phyloP scores from a whole-genome alignment of 2,329 filamentous ascomycete genomes.

The Verticillium nonalfalfae region DNA sequence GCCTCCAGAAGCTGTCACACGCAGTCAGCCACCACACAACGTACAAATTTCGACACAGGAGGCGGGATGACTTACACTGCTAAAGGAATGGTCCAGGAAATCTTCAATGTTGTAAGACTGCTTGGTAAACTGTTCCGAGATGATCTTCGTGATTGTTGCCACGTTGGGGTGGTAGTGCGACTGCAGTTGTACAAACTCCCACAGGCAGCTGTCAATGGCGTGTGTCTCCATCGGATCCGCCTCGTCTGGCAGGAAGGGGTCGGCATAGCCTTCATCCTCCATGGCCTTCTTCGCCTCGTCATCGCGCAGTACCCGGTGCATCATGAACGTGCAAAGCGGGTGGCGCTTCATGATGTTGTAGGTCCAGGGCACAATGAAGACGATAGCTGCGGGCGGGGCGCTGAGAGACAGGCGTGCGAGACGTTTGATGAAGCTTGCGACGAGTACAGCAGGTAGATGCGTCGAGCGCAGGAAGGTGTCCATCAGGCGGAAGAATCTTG shows the following conservation, averaged over 20 bases:
- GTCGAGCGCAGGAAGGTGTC: conserved; percentile 87
- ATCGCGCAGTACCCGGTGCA: conserved; percentile 68
- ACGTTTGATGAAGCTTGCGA: conserved; percentile 96
- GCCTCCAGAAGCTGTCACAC: conserved; percentile 65
- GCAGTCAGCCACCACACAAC: conserved; percentile 21
- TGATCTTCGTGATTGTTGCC: conserved; percentile 85
- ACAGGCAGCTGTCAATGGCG: conserved; percentile 88
- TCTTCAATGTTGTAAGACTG: conserved; percentile 93
- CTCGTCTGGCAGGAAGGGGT: conserved; percentile 74
- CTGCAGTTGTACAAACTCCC: conserved; percentile 89
- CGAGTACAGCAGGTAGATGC: conserved; percentile 83
- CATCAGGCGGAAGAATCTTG: conserved; percentile 85
- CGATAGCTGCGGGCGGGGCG: conserved; percentile 83
- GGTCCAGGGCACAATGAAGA: conserved; percentile 83
- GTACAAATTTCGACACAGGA: neutral
- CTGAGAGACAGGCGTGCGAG: conserved; percentile 78
- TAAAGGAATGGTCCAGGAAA: conserved; percentile 92
- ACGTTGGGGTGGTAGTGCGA: conserved; percentile 97
- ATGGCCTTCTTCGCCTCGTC: conserved; percentile 51
- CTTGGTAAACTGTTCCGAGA: conserved; percentile 97
- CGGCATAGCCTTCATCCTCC: conserved; percentile 53
- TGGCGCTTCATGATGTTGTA: conserved; percentile 93
- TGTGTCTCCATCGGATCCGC: conserved; percentile 75
- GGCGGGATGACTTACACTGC: conserved; percentile 50
- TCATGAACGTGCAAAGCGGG: conserved; percentile 90